Evolutionary conservation across 805 yeast genomes (phyloP), one percentile per base, ranked within the genome.

Genomic region (Saitoella complicata): DNA sequence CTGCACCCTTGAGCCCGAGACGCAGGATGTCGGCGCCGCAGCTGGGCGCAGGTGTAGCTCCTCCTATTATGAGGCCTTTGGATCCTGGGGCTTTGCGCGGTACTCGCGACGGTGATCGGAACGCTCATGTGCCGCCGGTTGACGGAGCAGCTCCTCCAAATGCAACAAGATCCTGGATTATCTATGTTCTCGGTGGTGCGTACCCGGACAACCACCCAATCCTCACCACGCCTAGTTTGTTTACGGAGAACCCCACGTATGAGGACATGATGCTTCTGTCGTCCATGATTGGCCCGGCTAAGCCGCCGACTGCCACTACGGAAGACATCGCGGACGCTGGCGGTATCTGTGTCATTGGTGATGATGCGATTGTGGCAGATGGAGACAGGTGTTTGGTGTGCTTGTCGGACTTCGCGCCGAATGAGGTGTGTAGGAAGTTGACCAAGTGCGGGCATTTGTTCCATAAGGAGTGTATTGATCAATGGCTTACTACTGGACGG

Each of bases 181-280:
- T 76, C 29, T 72, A 73, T 42, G 78, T 75, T 6, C 67, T 74
- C 61, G 80, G 80, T 0, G 77, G 76, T 37, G 59, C 69, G 9
- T 75, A 72, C 50, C 66, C 71, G 2, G 59, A 58, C 38, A 58
- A 67, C 45, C 76, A 72, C 52, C 76, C 76, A 5, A 54, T 72
- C 6, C 58, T 72, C 34, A 55, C 65, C 1, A 71, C 74, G 1
- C 72, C 73, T 5, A 59, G 72, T 2, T 50, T 72, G 39, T 58
- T 69, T 53, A 63, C 70, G 2, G 73, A 71, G 41, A 61, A 64
- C 41, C 76, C 75, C n/a, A 63, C 71, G 0, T 67, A 68, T 52
- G 75, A 71, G 45, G 76, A 73, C 49, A 49, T 71, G 53, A 50
- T 69, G 37, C 62, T 68, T 1, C 60, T 74, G 8, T 71, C 75